Conservation (phyloP, 192 early-diverging fungal species). For the Allomyces arbusculus region DNA sequence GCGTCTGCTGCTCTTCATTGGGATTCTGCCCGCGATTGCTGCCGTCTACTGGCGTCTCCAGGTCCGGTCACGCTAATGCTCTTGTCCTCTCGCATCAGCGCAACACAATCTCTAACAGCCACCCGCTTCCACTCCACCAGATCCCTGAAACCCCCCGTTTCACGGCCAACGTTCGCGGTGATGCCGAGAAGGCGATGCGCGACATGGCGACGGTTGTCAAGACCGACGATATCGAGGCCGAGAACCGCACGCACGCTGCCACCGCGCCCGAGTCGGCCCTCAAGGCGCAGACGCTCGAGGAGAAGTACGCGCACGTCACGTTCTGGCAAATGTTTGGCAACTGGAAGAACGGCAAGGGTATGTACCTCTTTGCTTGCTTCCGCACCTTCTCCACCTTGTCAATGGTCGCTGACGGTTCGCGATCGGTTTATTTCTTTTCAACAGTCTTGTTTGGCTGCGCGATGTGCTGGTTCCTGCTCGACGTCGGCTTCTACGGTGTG, state of each 20-base stretch:
- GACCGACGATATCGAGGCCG: too few species aligned
- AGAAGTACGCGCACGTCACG: not conserved
- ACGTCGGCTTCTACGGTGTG: slow-evolving; percentile 64
- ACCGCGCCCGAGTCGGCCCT: too few species aligned
- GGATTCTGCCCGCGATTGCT: slow-evolving; percentile 55
- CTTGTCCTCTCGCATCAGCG: too few species aligned
- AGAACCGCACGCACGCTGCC: too few species aligned
- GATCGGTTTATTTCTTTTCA: too few species aligned
- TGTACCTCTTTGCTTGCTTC: too few species aligned
- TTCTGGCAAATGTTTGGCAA: slow-evolving; percentile 28
- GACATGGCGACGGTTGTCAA: not conserved
- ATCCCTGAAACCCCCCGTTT: not conserved
- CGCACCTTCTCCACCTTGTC: too few species aligned
- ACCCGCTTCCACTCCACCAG: too few species aligned
- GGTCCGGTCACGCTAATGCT: not conserved
- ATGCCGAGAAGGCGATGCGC: not conserved
- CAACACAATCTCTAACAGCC: too few species aligned
- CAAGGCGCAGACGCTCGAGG: not conserved
- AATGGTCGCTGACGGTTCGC: too few species aligned
- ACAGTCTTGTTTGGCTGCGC: slow-evolving; percentile 47
- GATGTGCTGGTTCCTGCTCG: slow-evolving; percentile 53
- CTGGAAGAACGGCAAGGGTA: slow-evolving; percentile 50
- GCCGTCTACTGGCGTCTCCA: slow-evolving; percentile 72
- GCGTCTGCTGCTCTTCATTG: slow-evolving; percentile 72
- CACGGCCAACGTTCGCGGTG: not conserved